Percentiles rank a stretch among this genome's conserved stretches.
Evolutionary conservation across 139 green algal species (phyloP).

Genomic region (Chlorella sorokiniana): DNA sequence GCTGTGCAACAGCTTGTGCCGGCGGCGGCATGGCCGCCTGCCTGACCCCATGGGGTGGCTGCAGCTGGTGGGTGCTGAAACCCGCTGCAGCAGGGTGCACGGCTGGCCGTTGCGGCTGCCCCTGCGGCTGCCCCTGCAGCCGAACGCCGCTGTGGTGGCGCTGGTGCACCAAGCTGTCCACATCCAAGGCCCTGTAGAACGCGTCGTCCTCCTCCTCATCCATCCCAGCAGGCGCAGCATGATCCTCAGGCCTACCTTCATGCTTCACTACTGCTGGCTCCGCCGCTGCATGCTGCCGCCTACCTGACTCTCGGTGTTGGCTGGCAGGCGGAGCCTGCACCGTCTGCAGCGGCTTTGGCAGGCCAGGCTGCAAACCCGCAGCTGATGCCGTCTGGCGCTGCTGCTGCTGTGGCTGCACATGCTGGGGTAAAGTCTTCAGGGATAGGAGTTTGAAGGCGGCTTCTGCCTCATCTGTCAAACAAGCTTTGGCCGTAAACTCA

Average conservation of each 20-base stretch:
- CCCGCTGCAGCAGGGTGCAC: neutral
- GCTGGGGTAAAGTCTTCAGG: neutral
- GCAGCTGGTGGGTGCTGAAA: neutral
- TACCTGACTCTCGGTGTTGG: neutral
- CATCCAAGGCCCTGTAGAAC: slow-evolving; percentile 5
- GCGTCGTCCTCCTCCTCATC: slow-evolving; percentile 24
- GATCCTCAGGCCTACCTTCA: neutral
- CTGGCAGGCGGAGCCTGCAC: neutral
- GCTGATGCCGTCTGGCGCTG: neutral
- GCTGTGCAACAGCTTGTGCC: neutral
- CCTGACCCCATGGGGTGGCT: neutral
- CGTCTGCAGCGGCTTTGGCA: neutral
- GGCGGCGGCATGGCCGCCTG: neutral
- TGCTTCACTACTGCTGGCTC: neutral
- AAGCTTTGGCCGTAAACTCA: neutral
- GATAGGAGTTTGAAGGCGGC: slow-evolving; percentile 18
- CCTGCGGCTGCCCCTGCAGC: too few species aligned
- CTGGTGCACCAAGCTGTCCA: slow-evolving; percentile 26
- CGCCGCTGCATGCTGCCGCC: neutral
- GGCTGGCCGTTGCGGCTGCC: neutral
- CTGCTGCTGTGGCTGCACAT: neutral
- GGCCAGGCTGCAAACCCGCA: neutral
- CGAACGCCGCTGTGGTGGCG: neutral
- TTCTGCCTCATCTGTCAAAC: neutral
- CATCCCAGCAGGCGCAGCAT: neutral